Percentiles rank a stretch among this genome's conserved stretches.
Evolutionary conservation across 2,329 filamentous ascomycete genomes (phyloP).

Genomic region (Aspergillus ibericus): DNA sequence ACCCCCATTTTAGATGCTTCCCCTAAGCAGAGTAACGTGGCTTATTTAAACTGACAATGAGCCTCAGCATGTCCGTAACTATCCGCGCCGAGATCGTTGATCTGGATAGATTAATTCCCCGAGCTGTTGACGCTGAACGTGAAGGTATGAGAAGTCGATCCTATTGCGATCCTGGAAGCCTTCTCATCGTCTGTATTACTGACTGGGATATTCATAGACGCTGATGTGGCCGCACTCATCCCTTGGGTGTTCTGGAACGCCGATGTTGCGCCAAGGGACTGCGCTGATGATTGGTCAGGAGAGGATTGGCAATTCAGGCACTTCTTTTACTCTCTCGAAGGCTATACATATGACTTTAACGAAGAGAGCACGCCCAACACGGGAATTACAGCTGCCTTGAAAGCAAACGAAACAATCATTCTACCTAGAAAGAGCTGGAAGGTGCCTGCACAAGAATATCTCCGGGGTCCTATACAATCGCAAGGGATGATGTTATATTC

Average conservation of each 20-base stretch:
- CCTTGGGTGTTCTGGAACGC: conserved; percentile 9
- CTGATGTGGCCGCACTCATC: conserved; percentile 1
- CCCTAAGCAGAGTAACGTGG: no score
- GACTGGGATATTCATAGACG: background rate
- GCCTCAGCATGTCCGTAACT: background rate
- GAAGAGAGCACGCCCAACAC: background rate
- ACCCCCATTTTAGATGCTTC: no score
- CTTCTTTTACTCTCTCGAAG: background rate
- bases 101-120: conserved; percentile 8
- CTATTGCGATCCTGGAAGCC: no score
- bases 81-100: conserved; percentile 10
- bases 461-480: no score
- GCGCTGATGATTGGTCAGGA: background rate
- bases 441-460: no score
- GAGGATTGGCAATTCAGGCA: background rate
- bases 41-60: no score
- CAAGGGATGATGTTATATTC: no score
- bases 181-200: background rate
- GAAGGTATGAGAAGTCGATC: conserved; percentile 5
- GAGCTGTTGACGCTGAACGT: background rate
- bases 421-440: background rate
- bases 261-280: background rate
- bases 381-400: background rate
- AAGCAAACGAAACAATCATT: background rate
- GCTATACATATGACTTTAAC: no score